Conservation (phyloP, 2,329 filamentous ascomycete genomes). For the Macroventuria anomochaeta region DNA sequence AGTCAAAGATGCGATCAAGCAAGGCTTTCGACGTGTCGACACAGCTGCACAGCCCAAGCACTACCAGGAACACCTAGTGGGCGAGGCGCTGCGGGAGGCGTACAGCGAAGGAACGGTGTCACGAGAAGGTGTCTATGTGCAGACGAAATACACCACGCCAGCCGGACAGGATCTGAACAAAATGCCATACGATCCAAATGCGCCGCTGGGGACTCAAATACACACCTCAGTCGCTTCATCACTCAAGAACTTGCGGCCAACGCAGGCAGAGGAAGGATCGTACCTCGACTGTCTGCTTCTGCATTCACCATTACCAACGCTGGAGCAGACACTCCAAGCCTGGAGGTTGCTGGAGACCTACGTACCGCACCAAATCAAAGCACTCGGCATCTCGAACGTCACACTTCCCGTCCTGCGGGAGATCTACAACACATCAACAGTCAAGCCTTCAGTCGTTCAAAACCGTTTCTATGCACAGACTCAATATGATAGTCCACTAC, state of each 20-base stretch:
- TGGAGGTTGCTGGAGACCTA: constrained; percentile 72
- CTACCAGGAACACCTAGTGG: constrained; percentile 76
- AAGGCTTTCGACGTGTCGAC: constrained; percentile 76
- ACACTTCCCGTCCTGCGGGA: constrained; percentile 62
- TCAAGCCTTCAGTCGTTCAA: constrained; percentile 72
- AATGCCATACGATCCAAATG: constrained; percentile 67
- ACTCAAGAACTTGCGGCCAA: constrained; percentile 63
- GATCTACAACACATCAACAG: constrained; percentile 55
- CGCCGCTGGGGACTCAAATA: constrained; percentile 69
- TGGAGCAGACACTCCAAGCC: constrained; percentile 64
- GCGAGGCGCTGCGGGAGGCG: constrained; percentile 68
- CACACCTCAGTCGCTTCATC: constrained; percentile 71
- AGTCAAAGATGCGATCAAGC: constrained; percentile 70
- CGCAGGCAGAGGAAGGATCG: constrained; percentile 43
- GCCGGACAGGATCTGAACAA: constrained; percentile 65
- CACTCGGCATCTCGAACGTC: constrained; percentile 79
- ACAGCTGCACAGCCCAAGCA: constrained; percentile 81
- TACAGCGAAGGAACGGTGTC: constrained; percentile 65
- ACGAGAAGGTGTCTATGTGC: constrained; percentile 71
- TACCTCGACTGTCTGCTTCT: constrained; percentile 67
- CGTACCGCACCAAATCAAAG: constrained; percentile 68
- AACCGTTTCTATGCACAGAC: constrained; percentile 73
- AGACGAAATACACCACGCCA: constrained; percentile 81
- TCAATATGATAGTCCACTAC: constrained; percentile 65
- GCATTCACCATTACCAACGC: constrained; percentile 61